Percentiles rank a stretch among this genome's conserved stretches.
Conservation (phyloP, 2,329 filamentous ascomycete genomes). For the Pseudocercospora fijiensis region DNA sequence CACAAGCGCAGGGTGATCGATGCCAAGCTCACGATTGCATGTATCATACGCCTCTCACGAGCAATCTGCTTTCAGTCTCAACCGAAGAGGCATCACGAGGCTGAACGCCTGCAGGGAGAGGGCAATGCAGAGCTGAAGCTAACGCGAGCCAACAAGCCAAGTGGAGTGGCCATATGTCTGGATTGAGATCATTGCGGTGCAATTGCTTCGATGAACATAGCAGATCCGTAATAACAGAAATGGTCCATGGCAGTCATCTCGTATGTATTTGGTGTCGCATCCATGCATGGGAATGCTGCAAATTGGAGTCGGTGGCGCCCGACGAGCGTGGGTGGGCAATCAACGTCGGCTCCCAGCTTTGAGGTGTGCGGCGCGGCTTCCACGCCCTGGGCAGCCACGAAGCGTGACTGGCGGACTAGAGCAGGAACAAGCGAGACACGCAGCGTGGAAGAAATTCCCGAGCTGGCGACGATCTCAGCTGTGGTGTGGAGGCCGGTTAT, state of each 20-base stretch:
- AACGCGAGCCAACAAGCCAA: background rate
- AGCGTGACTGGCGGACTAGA: conserved; percentile 10
- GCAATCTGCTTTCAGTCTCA: conserved; percentile 7
- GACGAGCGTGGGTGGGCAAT: background rate
- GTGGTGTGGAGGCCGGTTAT: background rate
- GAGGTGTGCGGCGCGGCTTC: conserved; percentile 15
- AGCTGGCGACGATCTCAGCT: conserved; percentile 3
- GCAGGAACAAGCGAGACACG: conserved; percentile 23
- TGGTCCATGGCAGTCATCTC: background rate
- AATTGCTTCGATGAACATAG: conserved; percentile 2
- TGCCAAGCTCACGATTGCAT: conserved; percentile 12
- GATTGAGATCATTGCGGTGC: background rate
- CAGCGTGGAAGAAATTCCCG: conserved; percentile 3
- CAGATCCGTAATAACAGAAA: background rate
- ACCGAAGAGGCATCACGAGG: conserved; percentile 12
- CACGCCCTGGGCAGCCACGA: conserved; percentile 18
- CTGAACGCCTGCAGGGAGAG: conserved; percentile 6
- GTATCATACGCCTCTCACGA: conserved; percentile 4
- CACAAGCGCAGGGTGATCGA: background rate
- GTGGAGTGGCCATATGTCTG: background rate
- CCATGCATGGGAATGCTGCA: background rate
- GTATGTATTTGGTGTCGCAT: background rate
- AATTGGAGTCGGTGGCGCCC: background rate
- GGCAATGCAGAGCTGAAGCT: background rate
- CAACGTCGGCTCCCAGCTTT: background rate